Percentiles rank a stretch among this genome's conserved stretches.
Evolutionary conservation across 352 stramenopile species (phyloP).

Genomic region (Globisporangium cystogenes): DNA sequence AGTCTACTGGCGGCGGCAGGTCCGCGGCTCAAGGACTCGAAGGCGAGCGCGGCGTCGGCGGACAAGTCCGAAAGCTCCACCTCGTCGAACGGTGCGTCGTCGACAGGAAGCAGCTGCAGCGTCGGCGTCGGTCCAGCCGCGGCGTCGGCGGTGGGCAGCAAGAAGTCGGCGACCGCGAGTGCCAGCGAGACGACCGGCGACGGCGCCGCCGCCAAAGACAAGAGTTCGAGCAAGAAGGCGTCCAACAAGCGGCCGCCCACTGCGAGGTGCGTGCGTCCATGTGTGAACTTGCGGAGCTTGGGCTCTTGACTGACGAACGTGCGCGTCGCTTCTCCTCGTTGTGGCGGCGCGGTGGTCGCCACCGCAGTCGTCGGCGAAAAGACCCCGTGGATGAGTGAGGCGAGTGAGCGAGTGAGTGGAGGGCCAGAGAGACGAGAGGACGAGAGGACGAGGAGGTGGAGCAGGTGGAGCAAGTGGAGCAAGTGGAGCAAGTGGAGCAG

Average conservation of each 20-base stretch:
- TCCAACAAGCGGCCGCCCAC: slow-evolving; percentile 50
- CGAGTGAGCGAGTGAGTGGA: no score
- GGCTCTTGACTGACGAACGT: no score
- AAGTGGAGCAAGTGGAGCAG: no score
- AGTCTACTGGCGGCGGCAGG: slow-evolving; percentile 5
- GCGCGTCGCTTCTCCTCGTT: no score
- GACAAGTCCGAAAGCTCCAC: no score
- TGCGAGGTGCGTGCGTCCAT: slow-evolving; percentile 28
- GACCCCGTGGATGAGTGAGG: background rate
- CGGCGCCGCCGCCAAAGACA: background rate
- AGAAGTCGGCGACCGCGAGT: slow-evolving; percentile 13
- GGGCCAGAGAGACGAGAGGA: no score
- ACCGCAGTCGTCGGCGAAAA: slow-evolving; percentile 14
- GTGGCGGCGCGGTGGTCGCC: background rate
- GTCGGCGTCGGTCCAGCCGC: no score
- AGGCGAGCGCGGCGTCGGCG: slow-evolving; percentile 22
- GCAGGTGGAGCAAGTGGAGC: no score
- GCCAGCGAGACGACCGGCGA: slow-evolving; percentile 5
- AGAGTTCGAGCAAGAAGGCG: slow-evolving; percentile 43
- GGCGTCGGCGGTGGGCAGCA: no score
- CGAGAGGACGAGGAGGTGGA: no score
- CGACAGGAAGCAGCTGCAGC: no score
- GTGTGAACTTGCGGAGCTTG: background rate
- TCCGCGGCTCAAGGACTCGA: slow-evolving; percentile 6
- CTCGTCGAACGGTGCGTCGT: no score